A percentile compares a stretch with the other conserved stretches of the same genome.
These are phyloP conservation scores for Kwoniella shivajii DNA, from an alignment of 1,284 basidiomycete species.

Conservation along the genomic window DNA sequence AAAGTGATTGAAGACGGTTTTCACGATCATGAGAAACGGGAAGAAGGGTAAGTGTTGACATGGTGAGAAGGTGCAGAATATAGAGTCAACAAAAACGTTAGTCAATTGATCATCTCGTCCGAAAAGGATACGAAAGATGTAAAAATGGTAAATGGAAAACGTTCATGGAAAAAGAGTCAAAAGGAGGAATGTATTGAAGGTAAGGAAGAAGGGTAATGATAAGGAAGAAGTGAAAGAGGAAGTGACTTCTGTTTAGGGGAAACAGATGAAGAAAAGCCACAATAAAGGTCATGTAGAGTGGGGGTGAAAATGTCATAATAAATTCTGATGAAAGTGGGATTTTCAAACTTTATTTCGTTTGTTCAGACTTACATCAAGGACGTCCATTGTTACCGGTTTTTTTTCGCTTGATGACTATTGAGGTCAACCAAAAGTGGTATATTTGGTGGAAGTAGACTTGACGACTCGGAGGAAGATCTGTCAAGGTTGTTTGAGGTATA, in stretches of 20 bases:
- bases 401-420: too few relatives aligned
- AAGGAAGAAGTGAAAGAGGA: too few relatives aligned
- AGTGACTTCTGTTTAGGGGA: neutral
- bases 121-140: neutral
- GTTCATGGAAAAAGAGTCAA: neutral
- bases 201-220: too few relatives aligned
- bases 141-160: neutral
- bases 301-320: neutral
- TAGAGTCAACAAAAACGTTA: neutral
- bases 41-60: constrained; percentile 10
- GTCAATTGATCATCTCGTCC: neutral
- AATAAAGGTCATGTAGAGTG: neutral
- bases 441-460: too few relatives aligned
- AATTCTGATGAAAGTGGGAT: neutral
- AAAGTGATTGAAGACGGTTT: neutral
- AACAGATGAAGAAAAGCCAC: neutral
- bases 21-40: constrained; percentile 6
- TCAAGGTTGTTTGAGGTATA: too few relatives aligned
- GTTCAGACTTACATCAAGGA: constrained; percentile 35
- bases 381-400: constrained; percentile 25
- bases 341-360: neutral
- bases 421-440: too few relatives aligned
- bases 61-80: constrained; percentile 9
- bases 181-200: too few relatives aligned
- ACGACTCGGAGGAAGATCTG: neutral